phyloP scores from a whole-genome alignment of 2,329 filamentous ascomycete species.

The Ophiostoma sp. region DNA sequence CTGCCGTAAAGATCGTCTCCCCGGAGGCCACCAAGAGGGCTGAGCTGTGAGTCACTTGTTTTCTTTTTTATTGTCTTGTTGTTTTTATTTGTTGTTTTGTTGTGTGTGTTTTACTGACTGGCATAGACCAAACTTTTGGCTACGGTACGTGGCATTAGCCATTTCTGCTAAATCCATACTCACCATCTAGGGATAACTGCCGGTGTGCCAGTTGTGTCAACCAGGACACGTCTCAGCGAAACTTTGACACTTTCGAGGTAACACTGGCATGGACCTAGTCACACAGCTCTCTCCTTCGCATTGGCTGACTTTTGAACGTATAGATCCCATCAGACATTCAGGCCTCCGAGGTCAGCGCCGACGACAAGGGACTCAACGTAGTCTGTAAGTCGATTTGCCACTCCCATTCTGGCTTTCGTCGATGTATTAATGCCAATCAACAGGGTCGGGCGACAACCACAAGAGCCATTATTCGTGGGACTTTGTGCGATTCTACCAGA shows the following conservation, averaged over 20 bases:
- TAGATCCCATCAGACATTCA: conserved; percentile 46
- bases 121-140: conserved; percentile 28
- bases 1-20: conserved; percentile 26
- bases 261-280: conserved; percentile 25
- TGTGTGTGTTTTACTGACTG: background rate
- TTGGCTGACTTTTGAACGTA: conserved; percentile 29
- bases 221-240: conserved; percentile 63
- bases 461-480: conserved; percentile 60
- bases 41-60: background rate
- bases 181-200: conserved; percentile 60
- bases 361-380: conserved; percentile 41
- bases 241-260: conserved; percentile 63
- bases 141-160: conserved; percentile 23
- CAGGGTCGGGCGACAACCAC: conserved; percentile 65
- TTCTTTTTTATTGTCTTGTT: no score
- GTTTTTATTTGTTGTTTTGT: background rate
- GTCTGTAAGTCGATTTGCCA: conserved; percentile 41
- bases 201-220: conserved; percentile 63
- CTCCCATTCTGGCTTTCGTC: background rate
- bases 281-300: background rate
- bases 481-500: conserved; percentile 51
- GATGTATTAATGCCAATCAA: background rate
- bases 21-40: conserved; percentile 27
- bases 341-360: conserved; percentile 33
- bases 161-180: background rate